phyloP scores from a whole-genome alignment of 768 basidiomycete species.

The Tricholomella constricta region DNA sequence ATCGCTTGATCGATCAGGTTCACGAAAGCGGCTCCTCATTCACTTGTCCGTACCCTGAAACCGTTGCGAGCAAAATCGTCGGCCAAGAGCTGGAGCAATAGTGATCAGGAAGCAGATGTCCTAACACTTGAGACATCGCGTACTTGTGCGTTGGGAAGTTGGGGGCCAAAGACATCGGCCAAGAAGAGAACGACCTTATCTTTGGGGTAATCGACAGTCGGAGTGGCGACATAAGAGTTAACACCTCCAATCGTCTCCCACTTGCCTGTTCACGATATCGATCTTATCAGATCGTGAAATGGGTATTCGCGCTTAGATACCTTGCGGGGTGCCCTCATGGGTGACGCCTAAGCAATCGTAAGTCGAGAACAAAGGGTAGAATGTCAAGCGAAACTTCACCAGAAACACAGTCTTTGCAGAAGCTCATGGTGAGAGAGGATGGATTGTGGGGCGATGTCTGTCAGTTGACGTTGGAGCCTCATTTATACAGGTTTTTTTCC shows the following conservation, averaged over 20 bases:
- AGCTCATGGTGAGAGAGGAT: slow-evolving; percentile 26
- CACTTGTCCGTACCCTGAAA: slow-evolving; percentile 35
- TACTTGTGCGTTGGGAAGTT: slow-evolving; percentile 48
- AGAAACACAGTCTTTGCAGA: slow-evolving; percentile 51
- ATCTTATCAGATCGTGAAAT: slow-evolving; percentile 4
- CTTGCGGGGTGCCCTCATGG: slow-evolving; percentile 50
- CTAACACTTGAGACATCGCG: slow-evolving; percentile 9
- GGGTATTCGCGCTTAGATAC: slow-evolving; percentile 24
- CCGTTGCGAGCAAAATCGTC: slow-evolving; percentile 49
- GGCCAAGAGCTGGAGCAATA: slow-evolving; percentile 32
- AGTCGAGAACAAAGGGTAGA: not conserved
- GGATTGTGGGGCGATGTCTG: not conserved
- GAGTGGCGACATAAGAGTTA: slow-evolving; percentile 54
- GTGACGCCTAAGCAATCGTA: slow-evolving; percentile 40
- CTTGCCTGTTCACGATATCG: slow-evolving; percentile 37
- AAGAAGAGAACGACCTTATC: slow-evolving; percentile 59
- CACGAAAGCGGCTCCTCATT: not conserved
- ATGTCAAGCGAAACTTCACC: slow-evolving; percentile 33
- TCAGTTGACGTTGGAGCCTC: too few relatives aligned
- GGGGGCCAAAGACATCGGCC: slow-evolving; percentile 53
- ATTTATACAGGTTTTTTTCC: too few relatives aligned
- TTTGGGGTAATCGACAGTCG: slow-evolving; percentile 49
- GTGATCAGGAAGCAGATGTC: not conserved
- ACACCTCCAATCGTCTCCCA: slow-evolving; percentile 49
- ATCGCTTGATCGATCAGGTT: not conserved